Conservation (phyloP, 768 basidiomycete genomes). For the Chalciporus chontae region DNA sequence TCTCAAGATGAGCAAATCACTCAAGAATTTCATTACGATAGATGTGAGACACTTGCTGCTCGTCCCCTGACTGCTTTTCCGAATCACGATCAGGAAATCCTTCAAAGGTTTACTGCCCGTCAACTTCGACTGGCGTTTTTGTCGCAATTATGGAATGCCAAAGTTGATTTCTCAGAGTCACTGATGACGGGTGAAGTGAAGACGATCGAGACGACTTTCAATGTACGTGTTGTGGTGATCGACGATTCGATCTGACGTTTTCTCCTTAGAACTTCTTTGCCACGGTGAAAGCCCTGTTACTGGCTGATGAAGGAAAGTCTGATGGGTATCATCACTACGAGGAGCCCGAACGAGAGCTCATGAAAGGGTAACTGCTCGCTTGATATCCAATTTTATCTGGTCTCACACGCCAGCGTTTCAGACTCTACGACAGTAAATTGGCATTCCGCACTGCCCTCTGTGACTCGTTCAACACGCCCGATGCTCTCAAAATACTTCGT, state of each 20-base stretch:
- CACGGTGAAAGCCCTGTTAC: conserved; percentile 74
- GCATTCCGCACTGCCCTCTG: conserved; percentile 84
- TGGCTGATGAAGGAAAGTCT: conserved; percentile 43
- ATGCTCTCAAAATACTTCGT: conserved; percentile 68
- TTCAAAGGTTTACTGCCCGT: conserved; percentile 76
- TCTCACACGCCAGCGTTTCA: conserved; percentile 30
- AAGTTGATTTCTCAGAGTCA: conserved; percentile 91
- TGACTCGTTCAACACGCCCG: conserved; percentile 96
- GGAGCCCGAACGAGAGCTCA: conserved; percentile 64
- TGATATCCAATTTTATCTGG: conserved; percentile 2
- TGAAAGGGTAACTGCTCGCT: conserved; percentile 46
- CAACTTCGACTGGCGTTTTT: conserved; percentile 92
- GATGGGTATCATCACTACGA: conserved; percentile 68
- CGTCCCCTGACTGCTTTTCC: neutral
- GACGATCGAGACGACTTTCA: conserved; percentile 76
- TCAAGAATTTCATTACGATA: conserved; percentile 99
- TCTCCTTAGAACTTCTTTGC: conserved; percentile 86
- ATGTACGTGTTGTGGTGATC: conserved; percentile 50
- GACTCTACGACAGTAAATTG: conserved; percentile 69
- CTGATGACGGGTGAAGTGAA: conserved; percentile 88
- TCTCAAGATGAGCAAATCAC: conserved; percentile 97
- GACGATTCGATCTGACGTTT: conserved; percentile 2
- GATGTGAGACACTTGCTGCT: conserved; percentile 51
- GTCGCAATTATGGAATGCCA: conserved; percentile 86
- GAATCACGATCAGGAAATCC: conserved; percentile 61